Evolutionary conservation across 768 basidiomycete species (phyloP), one percentile per base, ranked within the genome.

Genomic region (Mycena polygramma): DNA sequence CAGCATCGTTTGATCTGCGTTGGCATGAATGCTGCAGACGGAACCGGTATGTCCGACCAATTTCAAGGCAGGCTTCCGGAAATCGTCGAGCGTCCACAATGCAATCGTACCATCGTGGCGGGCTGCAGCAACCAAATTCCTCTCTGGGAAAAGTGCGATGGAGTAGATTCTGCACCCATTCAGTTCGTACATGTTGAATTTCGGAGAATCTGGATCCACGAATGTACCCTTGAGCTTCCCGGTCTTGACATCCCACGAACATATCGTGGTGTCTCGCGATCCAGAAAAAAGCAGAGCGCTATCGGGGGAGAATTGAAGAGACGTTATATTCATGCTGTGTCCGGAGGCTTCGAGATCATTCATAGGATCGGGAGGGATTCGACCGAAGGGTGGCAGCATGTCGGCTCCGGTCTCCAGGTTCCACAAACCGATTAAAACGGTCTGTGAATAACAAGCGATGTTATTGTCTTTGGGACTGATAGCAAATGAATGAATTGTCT

Each of bases 341-440:
- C 22, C 10, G 41, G 19, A 24, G n/a, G n/a, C 30, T 30, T 30
- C 30, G 30, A 30, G 30, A 6, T 30, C 30, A 30, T 30, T 30
- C 6, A 2, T 30, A 30, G 30, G 30, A 30, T 30, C 30, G 30
- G 30, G 30, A 30, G 30, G 30, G 30, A 30, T 6, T 6, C 30
- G 30, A 30, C 30, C 30, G 45, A 45, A 45, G 41, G 39, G 5
- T 24, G 57, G 57, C 10, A 53, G 52, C 9, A 24, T 26, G n/a
- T 59, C 45, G 41, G n/a, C 22, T 5, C 41, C 41, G 10, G 57
- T 59, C 39, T 59, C 57, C 57, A 39, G 24, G 41, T 59, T 45
- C 57, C 39, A 45, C 15, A 59, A 7, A 17, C 57, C 41, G n/a
- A 59, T 26, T 22, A 19, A 43, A 5, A 30, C 13, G 15, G 22